Evolutionary conservation across 2,329 filamentous ascomycete species (phyloP).

Genomic region (Cladosporium phlei): DNA sequence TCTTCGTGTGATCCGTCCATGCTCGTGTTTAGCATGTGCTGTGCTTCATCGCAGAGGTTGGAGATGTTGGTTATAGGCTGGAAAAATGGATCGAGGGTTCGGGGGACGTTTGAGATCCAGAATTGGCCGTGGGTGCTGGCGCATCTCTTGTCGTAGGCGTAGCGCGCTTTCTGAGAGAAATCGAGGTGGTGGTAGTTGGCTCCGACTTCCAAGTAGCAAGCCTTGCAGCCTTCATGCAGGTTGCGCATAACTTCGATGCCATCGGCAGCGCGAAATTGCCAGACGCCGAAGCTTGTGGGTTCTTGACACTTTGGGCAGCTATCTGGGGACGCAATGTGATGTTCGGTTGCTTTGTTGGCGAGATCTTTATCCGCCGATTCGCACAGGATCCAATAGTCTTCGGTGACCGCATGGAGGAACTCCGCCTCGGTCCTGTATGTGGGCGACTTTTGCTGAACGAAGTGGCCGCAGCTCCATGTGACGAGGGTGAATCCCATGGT

Average conservation of each 20-base stretch:
- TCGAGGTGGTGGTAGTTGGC: not conserved
- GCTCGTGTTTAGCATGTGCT: not conserved
- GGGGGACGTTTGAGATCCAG: not conserved
- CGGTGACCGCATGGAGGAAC: not conserved
- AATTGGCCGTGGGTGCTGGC: constrained; percentile 5
- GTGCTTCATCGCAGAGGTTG: not conserved
- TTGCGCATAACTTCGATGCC: not conserved
- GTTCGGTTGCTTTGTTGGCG: not conserved
- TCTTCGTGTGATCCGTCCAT: not conserved
- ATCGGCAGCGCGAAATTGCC: not conserved
- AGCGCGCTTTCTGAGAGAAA: constrained; percentile 1
- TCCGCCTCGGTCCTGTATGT: not conserved
- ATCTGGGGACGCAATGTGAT: not conserved
- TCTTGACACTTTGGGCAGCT: constrained; percentile 5
- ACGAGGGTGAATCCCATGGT: constrained; percentile 1
- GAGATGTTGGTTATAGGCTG: not conserved
- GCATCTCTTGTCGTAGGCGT: not conserved
- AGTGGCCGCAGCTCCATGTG: constrained; percentile 7
- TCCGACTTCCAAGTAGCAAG: constrained; percentile 1
- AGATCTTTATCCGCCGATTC: not conserved
- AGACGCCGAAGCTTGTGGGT: not conserved
- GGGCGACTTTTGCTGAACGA: not conserved
- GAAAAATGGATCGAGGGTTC: not conserved
- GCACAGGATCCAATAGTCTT: not conserved
- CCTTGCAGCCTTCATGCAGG: not conserved